These are phyloP conservation scores for Volvox africanus DNA, from an alignment of 139 green algal genomes.

Conservation along the genomic window DNA sequence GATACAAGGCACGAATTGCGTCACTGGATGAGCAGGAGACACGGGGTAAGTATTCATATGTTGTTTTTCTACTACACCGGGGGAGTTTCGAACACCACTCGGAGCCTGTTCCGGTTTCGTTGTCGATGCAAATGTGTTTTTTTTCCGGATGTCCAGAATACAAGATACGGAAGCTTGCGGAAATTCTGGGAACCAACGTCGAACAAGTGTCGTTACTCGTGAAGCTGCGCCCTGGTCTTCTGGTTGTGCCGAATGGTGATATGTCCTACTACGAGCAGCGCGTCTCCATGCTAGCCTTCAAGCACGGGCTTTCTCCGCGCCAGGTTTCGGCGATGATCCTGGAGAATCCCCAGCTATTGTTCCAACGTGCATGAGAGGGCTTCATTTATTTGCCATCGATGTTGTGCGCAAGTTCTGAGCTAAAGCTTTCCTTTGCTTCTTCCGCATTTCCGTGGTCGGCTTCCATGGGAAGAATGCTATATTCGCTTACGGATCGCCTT, in stretches of 20 bases:
- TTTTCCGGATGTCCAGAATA: slow-evolving; percentile 24
- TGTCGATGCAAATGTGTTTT: no score
- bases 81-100: not conserved
- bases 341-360: slow-evolving; percentile 8
- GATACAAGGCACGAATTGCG: slow-evolving; percentile 12
- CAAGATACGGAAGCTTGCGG: slow-evolving; percentile 36
- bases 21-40: slow-evolving; percentile 8
- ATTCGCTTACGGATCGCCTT: not conserved
- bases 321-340: not conserved
- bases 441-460: no score
- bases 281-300: slow-evolving; percentile 10
- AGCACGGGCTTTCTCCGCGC: not conserved
- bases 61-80: not conserved
- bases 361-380: not conserved
- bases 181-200: not conserved
- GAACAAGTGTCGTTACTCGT: not conserved
- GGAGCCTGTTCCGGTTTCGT: no score
- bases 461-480: no score
- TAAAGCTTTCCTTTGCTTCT: no score
- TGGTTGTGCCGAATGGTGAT: slow-evolving; percentile 16
- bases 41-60: not conserved
- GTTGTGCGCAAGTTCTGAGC: not conserved
- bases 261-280: slow-evolving; percentile 32
- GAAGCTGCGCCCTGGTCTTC: slow-evolving; percentile 12
- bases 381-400: not conserved